Conservation (phyloP, 345 rosid genomes). For the Pistacia vera region DNA sequence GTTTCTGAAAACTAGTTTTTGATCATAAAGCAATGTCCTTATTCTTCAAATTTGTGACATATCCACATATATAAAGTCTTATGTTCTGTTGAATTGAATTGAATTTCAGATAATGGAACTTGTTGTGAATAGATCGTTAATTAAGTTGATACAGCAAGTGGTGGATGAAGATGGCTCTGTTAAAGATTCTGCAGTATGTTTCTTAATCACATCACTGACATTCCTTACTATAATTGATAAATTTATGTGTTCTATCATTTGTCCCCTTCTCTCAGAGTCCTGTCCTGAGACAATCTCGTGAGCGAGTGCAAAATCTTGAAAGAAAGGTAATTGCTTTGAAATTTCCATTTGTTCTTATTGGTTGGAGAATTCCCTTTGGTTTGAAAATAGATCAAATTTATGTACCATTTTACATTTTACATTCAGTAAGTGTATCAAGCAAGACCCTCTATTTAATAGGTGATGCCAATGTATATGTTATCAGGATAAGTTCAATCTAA, state of each 20-base stretch:
- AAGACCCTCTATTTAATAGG: not conserved
- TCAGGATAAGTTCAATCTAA: not conserved
- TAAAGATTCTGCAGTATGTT: slow-evolving; percentile 86
- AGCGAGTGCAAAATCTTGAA: slow-evolving; percentile 64
- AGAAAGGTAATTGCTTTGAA: slow-evolving; percentile 51
- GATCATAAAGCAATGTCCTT: too few relatives aligned
- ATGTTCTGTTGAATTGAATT: slow-evolving; percentile 13
- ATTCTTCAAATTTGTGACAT: not conserved
- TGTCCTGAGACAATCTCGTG: slow-evolving; percentile 66
- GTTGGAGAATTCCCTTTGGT: not conserved
- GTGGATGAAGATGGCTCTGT: slow-evolving; percentile 79
- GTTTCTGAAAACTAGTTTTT: too few relatives aligned
- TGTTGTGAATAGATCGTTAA: slow-evolving; percentile 48
- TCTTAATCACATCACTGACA: not conserved
- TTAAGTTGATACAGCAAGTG: slow-evolving; percentile 60
- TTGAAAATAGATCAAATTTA: not conserved
- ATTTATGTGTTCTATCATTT: slow-evolving; percentile 16
- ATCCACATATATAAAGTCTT: not conserved
- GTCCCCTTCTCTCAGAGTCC: slow-evolving; percentile 55
- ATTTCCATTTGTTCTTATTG: not conserved
- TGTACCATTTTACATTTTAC: too few relatives aligned
- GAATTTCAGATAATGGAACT: slow-evolving; percentile 58
- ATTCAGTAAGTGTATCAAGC: too few relatives aligned
- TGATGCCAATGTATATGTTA: not conserved
- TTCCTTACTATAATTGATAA: not conserved